phyloP scores from a whole-genome alignment of 2,329 filamentous ascomycete genomes.

The Penicillium frequentans region DNA sequence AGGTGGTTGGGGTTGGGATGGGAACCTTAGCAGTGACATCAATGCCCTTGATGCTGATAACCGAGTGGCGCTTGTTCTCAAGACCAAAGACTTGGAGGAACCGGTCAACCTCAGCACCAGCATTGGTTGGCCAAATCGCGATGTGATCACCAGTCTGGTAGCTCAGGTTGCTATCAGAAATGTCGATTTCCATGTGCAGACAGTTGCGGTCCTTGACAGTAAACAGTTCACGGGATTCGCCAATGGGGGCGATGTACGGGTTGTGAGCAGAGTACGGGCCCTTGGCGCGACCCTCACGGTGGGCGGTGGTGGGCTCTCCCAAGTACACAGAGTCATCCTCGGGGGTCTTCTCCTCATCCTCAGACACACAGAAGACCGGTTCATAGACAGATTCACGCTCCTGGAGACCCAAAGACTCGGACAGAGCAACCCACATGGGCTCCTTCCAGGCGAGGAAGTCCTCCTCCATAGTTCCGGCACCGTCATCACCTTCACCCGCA shows the following conservation, averaged over 20 bases:
- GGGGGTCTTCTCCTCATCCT: conserved; percentile 70
- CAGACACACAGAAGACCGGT: conserved; percentile 79
- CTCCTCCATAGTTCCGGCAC: conserved; percentile 98
- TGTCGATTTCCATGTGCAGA: conserved; percentile 91
- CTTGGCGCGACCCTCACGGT: conserved; percentile 79
- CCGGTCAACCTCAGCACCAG: conserved; percentile 86
- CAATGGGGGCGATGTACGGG: conserved; percentile 92
- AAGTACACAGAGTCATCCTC: conserved; percentile 85
- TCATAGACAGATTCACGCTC: conserved; percentile 97
- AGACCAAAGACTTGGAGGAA: conserved; percentile 80
- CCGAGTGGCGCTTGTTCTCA: conserved; percentile 71
- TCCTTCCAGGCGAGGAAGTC: conserved; percentile 99
- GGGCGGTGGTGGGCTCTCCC: conserved; percentile 94
- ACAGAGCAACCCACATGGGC: conserved; percentile 90
- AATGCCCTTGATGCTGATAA: conserved; percentile 85
- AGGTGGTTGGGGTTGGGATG: conserved; percentile 95
- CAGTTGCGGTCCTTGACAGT: conserved; percentile 88
- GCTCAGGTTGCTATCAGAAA: conserved; percentile 81
- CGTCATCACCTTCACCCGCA: conserved; percentile 94
- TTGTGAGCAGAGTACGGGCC: conserved; percentile 96
- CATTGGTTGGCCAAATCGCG: conserved; percentile 94
- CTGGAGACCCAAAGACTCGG: conserved; percentile 81
- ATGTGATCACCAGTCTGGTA: conserved; percentile 98
- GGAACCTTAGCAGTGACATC: conserved; percentile 96
- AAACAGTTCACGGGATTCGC: conserved; percentile 89